Conservation (phyloP, 2,329 filamentous ascomycete genomes). For the Acrocalymma vagum region DNA sequence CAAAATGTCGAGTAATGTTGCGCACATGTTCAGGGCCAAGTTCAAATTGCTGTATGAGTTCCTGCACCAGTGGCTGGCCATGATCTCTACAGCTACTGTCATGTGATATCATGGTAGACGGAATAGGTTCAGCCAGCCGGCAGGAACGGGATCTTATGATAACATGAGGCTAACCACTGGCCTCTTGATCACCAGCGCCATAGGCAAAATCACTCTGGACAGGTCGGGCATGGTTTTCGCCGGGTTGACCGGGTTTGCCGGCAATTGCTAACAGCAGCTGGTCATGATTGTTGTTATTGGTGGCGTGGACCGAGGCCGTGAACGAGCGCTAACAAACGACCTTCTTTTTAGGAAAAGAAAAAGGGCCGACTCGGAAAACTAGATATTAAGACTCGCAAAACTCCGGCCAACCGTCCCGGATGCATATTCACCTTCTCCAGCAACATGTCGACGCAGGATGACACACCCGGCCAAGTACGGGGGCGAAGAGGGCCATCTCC, state of each 20-base stretch:
- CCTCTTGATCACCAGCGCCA: not conserved
- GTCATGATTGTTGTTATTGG: not conserved
- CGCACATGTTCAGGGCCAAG: not conserved
- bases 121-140: not conserved
- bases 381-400: constrained; percentile 7
- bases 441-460: not conserved
- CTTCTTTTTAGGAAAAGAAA: not conserved
- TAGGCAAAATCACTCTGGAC: no score
- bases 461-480: not conserved
- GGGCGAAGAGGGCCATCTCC: not conserved
- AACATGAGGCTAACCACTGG: not conserved
- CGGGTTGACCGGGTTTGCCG: not conserved
- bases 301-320: no score
- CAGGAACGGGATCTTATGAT: not conserved
- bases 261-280: not conserved
- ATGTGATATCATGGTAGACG: constrained; percentile 3
- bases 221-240: not conserved
- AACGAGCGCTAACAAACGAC: not conserved
- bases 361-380: constrained; percentile 2
- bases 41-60: constrained; percentile 1
- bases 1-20: not conserved
- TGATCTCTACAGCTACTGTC: not conserved
- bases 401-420: constrained; percentile 1
- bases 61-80: not conserved
- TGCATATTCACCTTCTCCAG: constrained; percentile 1